Evolutionary conservation across 495 filamentous ascomycete genomes (phyloP).

Genomic region (Beverwykella pulmonaria): DNA sequence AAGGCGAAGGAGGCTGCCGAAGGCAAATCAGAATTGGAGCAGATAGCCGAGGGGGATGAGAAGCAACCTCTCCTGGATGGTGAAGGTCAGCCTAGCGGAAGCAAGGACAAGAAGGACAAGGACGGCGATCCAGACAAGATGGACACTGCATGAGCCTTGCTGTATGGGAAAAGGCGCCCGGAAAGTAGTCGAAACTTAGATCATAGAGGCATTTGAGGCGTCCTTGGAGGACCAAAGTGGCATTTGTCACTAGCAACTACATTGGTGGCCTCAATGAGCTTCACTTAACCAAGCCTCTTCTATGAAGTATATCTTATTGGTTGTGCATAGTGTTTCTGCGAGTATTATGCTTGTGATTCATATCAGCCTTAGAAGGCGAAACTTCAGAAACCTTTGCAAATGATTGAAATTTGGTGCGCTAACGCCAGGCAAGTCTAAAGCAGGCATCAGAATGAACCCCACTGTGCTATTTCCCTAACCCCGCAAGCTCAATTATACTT

Average conservation of each 20-base stretch:
- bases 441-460: too few species aligned
- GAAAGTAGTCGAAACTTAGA: not conserved
- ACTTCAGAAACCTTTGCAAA: too few species aligned
- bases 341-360: too few species aligned
- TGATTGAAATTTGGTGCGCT: too few species aligned
- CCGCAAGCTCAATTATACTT: too few species aligned
- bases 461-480: too few species aligned
- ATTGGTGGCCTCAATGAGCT: not conserved
- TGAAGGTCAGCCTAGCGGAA: conserved; percentile 66
- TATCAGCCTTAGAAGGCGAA: too few species aligned
- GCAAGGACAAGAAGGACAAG: conserved; percentile 59
- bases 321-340: too few species aligned
- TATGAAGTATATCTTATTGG: not conserved
- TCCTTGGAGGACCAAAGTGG: conserved; percentile 14
- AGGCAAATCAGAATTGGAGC: conserved; percentile 68
- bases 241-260: not conserved
- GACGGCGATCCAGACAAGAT: conserved; percentile 80
- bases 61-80: conserved; percentile 67
- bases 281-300: not conserved
- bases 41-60: conserved; percentile 79
- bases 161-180: not conserved
- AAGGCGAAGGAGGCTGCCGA: conserved; percentile 75
- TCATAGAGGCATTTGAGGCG: conserved; percentile 29
- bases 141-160: conserved; percentile 66
- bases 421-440: too few species aligned